Base-by-base conservation (phyloP, 192 early-diverging fungal genomes). In the Entomortierella parvispora region DNA sequence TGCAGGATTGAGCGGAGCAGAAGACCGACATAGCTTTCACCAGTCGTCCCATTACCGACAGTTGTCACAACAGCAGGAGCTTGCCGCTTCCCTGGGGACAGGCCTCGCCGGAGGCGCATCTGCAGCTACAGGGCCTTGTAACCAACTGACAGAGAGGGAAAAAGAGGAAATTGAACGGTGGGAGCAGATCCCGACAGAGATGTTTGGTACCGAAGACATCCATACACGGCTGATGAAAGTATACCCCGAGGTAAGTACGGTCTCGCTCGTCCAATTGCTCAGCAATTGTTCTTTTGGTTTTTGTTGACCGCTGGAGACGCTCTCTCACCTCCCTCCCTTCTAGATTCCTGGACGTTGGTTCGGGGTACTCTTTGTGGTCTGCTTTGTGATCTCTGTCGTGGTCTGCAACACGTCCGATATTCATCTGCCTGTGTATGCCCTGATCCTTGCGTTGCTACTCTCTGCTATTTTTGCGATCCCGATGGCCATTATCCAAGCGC, bases 321-420 rank as follows among this genome's bases (percentile, higher is more conserved):
- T n/a, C n/a, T n/a, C n/a, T n/a, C n/a, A n/a, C n/a, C n/a, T n/a
- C n/a, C n/a, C n/a, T n/a, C n/a, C n/a, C n/a, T 43, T 37, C 32
- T 81, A 88, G 59, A 83, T 89, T 9, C 88, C 88, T 9, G 69
- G 82, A 28, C 79, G 71, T 78, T 87, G 85, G 88, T 89, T 87
- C 51, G 65, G 65, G 1, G 33, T 33, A 14, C 44, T 88, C 55
- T 85, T 89, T 50, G 55, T 68, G 25, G 26, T 84, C 4, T 78
- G 69, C 43, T 70, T 84, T 32, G 55, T 55, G 3, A 61, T 81
- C 9, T 56, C 79, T 3, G 84, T 88, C 2, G n/a, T 75, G 18
- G 70, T 83, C 2, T 71, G 68, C 26, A 47, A 57, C 3, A 66
- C 71, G 10, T 58, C 65, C 28, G 75, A 58, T 4, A 64, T 77